Percentiles rank a stretch among this genome's conserved stretches.
phyloP scores from a whole-genome alignment of 768 basidiomycete genomes.

The Mycena kentingensis region DNA sequence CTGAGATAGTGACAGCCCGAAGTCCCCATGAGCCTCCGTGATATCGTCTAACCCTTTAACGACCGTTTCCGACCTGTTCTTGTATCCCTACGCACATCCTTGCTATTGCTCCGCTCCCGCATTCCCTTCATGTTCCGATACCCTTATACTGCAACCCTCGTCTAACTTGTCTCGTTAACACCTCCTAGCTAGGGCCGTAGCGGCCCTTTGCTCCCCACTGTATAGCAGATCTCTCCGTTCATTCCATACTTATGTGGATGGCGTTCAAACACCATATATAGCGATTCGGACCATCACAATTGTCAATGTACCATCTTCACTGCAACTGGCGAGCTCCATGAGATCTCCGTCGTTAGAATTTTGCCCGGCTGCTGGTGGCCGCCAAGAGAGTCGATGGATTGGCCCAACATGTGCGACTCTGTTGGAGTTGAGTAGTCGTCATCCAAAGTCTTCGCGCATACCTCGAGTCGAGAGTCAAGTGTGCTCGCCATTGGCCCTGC shows the following conservation, averaged over 20 bases:
- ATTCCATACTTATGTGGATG: slow-evolving; percentile 45
- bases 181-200: slow-evolving; percentile 43
- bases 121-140: slow-evolving; percentile 64
- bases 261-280: slow-evolving; percentile 43
- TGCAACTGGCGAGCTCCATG: slow-evolving; percentile 77
- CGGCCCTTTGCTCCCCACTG: slow-evolving; percentile 58
- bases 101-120: slow-evolving; percentile 47
- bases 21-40: slow-evolving; percentile 88
- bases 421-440: slow-evolving; percentile 8
- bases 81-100: slow-evolving; percentile 80
- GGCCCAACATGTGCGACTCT: slow-evolving; percentile 79
- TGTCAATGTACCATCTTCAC: slow-evolving; percentile 90
- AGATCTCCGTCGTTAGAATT: slow-evolving; percentile 23
- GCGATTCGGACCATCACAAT: slow-evolving; percentile 63
- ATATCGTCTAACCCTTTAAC: slow-evolving; percentile 69
- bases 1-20: slow-evolving; percentile 63
- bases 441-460: slow-evolving; percentile 33
- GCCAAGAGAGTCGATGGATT: slow-evolving; percentile 82
- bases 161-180: slow-evolving; percentile 68
- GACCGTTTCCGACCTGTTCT: slow-evolving; percentile 54
- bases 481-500: slow-evolving; percentile 47
- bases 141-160: slow-evolving; percentile 60
- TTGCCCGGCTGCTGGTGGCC: slow-evolving; percentile 47
- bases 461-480: slow-evolving; percentile 51
- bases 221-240: slow-evolving; percentile 58